Evolutionary conservation across 2,329 filamentous ascomycete species (phyloP).

Genomic region (Ophiocordyceps robertsii): DNA sequence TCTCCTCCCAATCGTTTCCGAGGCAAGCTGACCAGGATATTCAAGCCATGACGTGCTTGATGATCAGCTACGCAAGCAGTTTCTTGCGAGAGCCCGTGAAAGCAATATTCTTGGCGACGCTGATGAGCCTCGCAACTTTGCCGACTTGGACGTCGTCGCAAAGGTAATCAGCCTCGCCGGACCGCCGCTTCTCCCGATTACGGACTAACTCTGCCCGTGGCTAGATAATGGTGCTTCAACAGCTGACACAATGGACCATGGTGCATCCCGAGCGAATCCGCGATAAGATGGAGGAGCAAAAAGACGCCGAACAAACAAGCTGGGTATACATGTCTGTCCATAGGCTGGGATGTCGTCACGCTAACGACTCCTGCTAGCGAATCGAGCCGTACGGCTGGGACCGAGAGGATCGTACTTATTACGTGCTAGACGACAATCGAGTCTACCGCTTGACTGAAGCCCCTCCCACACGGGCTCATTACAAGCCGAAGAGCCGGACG

Average conservation of each 20-base stretch:
- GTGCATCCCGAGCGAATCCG: conserved; percentile 76
- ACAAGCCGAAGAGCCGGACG: conserved; percentile 47
- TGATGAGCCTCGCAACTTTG: conserved; percentile 60
- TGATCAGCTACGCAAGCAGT: conserved; percentile 85
- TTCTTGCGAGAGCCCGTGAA: conserved; percentile 62
- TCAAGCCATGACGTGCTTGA: conserved; percentile 74
- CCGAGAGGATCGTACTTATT: conserved; percentile 72
- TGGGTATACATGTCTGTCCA: conserved; percentile 50
- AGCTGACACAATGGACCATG: conserved; percentile 81
- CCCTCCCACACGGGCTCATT: conserved; percentile 44
- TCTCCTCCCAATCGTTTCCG: neutral
- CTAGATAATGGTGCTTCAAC: conserved; percentile 66
- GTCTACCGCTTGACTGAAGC: conserved; percentile 80
- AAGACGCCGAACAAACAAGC: conserved; percentile 64
- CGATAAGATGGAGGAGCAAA: conserved; percentile 72
- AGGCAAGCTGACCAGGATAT: conserved; percentile 3
- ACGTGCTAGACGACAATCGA: conserved; percentile 84
- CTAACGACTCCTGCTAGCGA: conserved; percentile 28
- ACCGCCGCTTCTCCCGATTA: neutral
- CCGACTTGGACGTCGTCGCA: conserved; percentile 67
- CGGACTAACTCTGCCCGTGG: neutral
- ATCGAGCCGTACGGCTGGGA: conserved; percentile 87
- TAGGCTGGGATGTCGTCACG: neutral
- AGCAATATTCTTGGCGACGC: conserved; percentile 77
- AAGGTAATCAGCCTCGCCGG: conserved; percentile 39